Evolutionary conservation across 345 rosid species (phyloP).

Genomic region (Theobroma cacao): DNA sequence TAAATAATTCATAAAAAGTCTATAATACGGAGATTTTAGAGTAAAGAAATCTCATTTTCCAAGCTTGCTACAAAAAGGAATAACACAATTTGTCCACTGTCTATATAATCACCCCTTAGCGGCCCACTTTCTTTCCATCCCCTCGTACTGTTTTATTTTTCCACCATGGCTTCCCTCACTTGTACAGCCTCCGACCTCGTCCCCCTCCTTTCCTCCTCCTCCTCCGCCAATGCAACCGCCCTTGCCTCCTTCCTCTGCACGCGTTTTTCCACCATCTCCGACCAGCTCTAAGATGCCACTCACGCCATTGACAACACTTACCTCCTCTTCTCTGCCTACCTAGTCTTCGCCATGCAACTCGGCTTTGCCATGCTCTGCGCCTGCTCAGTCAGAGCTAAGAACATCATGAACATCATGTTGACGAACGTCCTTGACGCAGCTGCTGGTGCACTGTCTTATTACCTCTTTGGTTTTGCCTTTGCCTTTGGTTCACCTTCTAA

Average conservation of each 20-base stretch:
- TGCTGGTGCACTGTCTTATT: slow-evolving; percentile 66
- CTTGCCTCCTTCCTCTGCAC: slow-evolving; percentile 51
- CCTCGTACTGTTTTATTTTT: background rate
- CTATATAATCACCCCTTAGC: background rate
- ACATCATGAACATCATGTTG: slow-evolving; percentile 85
- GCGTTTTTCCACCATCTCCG: slow-evolving; percentile 31
- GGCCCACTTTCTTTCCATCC: background rate
- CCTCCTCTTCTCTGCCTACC: slow-evolving; percentile 82
- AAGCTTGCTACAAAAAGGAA: no score
- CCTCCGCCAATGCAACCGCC: slow-evolving; percentile 26
- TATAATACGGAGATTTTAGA: no score
- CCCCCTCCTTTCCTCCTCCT: slow-evolving; percentile 24
- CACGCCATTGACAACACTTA: slow-evolving; percentile 64
- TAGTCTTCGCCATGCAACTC: slow-evolving; percentile 78
- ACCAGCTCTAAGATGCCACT: slow-evolving; percentile 40
- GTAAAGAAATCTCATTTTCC: no score
- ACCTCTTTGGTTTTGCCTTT: slow-evolving; percentile 72
- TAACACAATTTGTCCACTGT: no score
- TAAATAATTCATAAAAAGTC: no score
- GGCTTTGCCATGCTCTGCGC: slow-evolving; percentile 91
- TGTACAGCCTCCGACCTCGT: slow-evolving; percentile 47
- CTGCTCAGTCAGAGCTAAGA: slow-evolving; percentile 76
- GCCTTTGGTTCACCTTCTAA: slow-evolving; percentile 79
- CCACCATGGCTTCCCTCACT: slow-evolving; percentile 15
- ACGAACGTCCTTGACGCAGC: slow-evolving; percentile 79